These are phyloP conservation scores for Pythium sukuiense DNA, from an alignment of 352 stramenopile genomes.

Conservation along the genomic window DNA sequence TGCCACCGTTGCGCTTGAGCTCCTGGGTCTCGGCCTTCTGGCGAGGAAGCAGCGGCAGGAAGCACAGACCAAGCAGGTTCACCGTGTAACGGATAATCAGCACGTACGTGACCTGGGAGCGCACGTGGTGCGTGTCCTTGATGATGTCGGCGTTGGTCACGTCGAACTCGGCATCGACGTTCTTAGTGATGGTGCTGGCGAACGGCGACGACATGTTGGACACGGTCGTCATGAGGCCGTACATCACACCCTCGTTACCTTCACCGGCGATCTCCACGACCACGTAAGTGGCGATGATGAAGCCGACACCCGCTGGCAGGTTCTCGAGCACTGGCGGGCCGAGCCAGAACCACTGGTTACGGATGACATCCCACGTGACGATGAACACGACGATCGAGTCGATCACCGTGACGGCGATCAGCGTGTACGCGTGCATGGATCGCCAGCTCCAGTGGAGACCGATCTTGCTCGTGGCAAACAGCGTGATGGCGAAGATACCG, in stretches of 20 bases:
- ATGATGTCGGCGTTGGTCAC: slow-evolving; percentile 24
- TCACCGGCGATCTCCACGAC: slow-evolving; percentile 11
- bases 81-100: too few species aligned
- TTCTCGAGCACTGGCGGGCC: too few species aligned
- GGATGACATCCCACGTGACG: slow-evolving; percentile 16
- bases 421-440: slow-evolving; percentile 8
- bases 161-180: slow-evolving; percentile 23
- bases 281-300: too few species aligned
- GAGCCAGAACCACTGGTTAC: slow-evolving; percentile 11
- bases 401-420: slow-evolving; percentile 10
- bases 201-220: slow-evolving; percentile 7
- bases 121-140: too few species aligned
- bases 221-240: slow-evolving; percentile 14
- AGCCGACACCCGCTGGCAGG: too few species aligned
- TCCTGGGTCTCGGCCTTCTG: too few species aligned
- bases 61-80: too few species aligned
- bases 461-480: slow-evolving; percentile 11
- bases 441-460: slow-evolving; percentile 16
- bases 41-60: too few species aligned
- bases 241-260: slow-evolving; percentile 21
- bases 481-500: slow-evolving; percentile 12
- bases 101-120: too few species aligned
- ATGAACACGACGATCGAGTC: slow-evolving; percentile 17
- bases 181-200: slow-evolving; percentile 19
- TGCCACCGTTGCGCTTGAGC: too few species aligned